Percentiles rank a stretch among this genome's conserved stretches.
These are phyloP conservation scores for Eremothecium coryli DNA, from an alignment of 1,139 yeast genomes.

Conservation along the genomic window DNA sequence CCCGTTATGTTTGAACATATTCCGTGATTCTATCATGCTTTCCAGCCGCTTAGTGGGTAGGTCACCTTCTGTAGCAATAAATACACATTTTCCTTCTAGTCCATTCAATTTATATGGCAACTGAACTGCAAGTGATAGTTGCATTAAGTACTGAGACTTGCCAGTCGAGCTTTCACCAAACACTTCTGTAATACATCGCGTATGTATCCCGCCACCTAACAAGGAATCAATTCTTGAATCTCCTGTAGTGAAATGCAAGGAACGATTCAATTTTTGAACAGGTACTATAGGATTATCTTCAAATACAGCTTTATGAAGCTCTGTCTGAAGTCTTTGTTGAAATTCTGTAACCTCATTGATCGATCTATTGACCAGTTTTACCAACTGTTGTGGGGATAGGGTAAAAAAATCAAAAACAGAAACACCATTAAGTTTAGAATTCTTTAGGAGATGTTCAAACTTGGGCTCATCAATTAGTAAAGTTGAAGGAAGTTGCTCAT, in stretches of 20 bases:
- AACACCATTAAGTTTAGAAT: conserved; percentile 27
- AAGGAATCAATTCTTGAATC: conserved; percentile 45
- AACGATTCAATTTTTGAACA: conserved; percentile 1
- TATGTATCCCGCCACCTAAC: conserved; percentile 61
- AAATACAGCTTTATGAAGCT: conserved; percentile 18
- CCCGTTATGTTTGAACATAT: conserved; percentile 22
- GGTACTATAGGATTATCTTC: conserved; percentile 10
- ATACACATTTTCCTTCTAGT: conserved; percentile 42
- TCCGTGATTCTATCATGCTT: conserved; percentile 29
- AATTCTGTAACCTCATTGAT: conserved; percentile 40
- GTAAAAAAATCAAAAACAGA: conserved; percentile 38
- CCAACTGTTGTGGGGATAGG: conserved; percentile 33
- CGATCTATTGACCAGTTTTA: conserved; percentile 41
- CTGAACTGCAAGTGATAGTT: conserved; percentile 52
- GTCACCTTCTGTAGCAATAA: conserved; percentile 68
- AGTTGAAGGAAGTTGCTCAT: conserved; percentile 33
- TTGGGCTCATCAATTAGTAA: conserved; percentile 26
- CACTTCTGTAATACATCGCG: conserved; percentile 64
- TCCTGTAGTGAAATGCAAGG: conserved; percentile 46
- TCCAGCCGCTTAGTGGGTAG: conserved; percentile 55
- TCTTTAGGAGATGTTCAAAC: conserved; percentile 24
- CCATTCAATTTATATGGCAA: conserved; percentile 40
- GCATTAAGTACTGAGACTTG: conserved; percentile 68
- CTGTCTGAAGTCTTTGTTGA: conserved; percentile 28
- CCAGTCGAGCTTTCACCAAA: conserved; percentile 83